A percentile compares a stretch with the other conserved stretches of the same genome.
These are phyloP conservation scores for Blastocystis sp. DNA, from an alignment of 352 stramenopile species.

Conservation along the genomic window DNA sequence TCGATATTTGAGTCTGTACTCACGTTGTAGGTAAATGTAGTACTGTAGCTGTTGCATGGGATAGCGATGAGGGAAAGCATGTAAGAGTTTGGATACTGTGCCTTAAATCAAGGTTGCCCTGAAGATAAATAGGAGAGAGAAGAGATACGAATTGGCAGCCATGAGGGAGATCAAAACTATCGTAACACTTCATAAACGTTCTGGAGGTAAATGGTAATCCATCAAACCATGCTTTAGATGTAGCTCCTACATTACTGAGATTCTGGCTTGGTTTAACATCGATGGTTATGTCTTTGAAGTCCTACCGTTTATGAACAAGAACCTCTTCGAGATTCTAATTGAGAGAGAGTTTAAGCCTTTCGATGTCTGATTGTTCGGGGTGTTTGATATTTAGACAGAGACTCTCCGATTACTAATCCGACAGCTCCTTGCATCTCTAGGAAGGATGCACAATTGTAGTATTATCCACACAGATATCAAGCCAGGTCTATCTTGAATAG, in stretches of 20 bases:
- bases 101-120: conserved; percentile 24
- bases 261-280: conserved; percentile 61
- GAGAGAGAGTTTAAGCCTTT: conserved; percentile 48
- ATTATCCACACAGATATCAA: conserved; percentile 63
- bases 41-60: conserved; percentile 59
- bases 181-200: conserved; percentile 54
- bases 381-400: background rate
- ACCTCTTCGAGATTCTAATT: conserved; percentile 61
- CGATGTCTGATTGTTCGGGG: conserved; percentile 7
- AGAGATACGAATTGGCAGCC: conserved; percentile 60
- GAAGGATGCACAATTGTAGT: conserved; percentile 56
- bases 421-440: conserved; percentile 40
- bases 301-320: conserved; percentile 63
- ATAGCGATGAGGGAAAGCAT: conserved; percentile 45
- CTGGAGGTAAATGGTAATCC: conserved; percentile 49
- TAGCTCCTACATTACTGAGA: conserved; percentile 55
- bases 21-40: conserved; percentile 62
- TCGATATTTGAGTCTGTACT: background rate
- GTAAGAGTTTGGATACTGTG: background rate
- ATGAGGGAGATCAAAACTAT: conserved; percentile 63
- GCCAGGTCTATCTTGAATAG: background rate
- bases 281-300: conserved; percentile 62
- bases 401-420: conserved; percentile 45
- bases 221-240: background rate
- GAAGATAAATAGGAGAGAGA: conserved; percentile 61